Evolutionary conservation across 208 protist genomes (phyloP).

Genomic region (Acanthamoeba rhysodes): DNA sequence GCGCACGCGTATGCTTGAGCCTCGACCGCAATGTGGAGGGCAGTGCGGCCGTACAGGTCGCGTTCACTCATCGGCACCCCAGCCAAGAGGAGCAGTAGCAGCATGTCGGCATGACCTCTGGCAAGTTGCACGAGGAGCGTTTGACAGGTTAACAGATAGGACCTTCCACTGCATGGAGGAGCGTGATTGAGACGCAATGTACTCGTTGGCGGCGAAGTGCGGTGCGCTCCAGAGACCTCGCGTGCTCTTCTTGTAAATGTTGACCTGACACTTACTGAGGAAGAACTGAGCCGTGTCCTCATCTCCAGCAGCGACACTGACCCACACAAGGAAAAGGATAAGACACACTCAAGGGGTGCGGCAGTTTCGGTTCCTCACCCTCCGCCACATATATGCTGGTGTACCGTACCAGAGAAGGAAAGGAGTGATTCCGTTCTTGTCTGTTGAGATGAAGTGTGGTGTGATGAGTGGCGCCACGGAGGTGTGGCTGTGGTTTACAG

Average conservation of each 20-base stretch:
- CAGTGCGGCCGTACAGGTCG: neutral
- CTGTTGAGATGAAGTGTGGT: neutral
- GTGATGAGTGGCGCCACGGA: neutral
- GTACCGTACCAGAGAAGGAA: neutral
- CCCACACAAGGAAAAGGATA: too few species aligned
- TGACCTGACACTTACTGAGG: neutral
- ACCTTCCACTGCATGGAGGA: neutral
- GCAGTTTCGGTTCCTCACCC: neutral
- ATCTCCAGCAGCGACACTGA: conserved; percentile 13
- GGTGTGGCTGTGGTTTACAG: neutral
- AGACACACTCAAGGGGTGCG: neutral
- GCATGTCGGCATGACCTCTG: neutral
- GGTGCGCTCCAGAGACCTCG: conserved; percentile 22
- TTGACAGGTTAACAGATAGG: neutral
- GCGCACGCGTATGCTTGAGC: neutral
- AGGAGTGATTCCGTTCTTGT: conserved; percentile 32
- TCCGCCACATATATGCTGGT: too few species aligned
- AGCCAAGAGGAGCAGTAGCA: neutral
- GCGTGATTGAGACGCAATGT: neutral
- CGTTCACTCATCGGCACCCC: neutral
- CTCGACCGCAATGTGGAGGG: neutral
- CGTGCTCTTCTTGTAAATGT: conserved; percentile 35
- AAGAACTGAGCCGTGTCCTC: neutral
- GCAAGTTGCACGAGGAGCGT: neutral
- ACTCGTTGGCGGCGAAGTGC: conserved; percentile 30